Evolutionary conservation across 768 basidiomycete species (phyloP), one percentile per base, ranked within the genome.

Genomic region (Tulasnella sp.): DNA sequence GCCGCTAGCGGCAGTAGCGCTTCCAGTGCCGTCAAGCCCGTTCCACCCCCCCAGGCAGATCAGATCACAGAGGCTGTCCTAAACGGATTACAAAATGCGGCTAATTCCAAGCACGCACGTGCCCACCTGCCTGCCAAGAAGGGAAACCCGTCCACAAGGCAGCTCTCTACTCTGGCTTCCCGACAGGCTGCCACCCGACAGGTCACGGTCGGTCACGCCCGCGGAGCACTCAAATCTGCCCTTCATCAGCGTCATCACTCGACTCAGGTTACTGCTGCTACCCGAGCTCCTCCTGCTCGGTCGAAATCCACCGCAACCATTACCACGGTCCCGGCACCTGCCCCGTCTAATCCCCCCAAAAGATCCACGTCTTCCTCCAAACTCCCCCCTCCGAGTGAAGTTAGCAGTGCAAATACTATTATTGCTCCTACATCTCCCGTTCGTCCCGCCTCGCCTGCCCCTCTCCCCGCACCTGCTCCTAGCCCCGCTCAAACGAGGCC

Each of bases 141-240:
- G 37, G 57, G 57, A 29, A 58, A 58, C 34, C 48, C 49, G 37
- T 37, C 49, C 4, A 36, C 51, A 6, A 57, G 34, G 35, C 55
- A 12, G 46, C 43, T 17, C 32, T 34, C 42, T 15, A 29, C n/a
- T 17, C 40, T 57, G 34, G 6, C 23, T 19, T 9, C 48, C 17
- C 48, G 57, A 17, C 50, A 32, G n/a, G 32, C 49, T 37, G 34
- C 35, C n/a, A 31, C 19, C 25, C 46, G 57, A 27, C 57, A 52
- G 27, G 49, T 19, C 23, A 31, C 21, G 23, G 48, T 21, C 4
- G 43, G 55, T 19, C 55, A 37, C 19, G 19, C 42, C 31, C 31
- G 55, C 40, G 34, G 7, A 9, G 34, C 17, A 5, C n/a, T n/a
- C n/a, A 36, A 36, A 34, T 27, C 21, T 11, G 37, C 32, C 32